Conservation (phyloP, 2,329 filamentous ascomycete genomes). For the Pseudogymnoascus sp. region DNA sequence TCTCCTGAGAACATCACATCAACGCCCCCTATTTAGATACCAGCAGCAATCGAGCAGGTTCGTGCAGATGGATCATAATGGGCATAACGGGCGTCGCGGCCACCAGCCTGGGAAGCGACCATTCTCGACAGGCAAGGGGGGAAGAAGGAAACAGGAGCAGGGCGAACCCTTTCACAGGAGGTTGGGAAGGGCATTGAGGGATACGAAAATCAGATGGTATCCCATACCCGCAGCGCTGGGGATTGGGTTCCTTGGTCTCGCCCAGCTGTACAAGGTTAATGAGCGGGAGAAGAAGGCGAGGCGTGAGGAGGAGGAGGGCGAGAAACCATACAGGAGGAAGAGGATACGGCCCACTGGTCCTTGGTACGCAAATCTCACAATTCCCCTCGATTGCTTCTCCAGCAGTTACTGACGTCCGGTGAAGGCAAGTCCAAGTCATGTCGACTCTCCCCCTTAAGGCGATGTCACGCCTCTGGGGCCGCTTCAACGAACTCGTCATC, state of each 20-base stretch:
- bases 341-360: conserved; percentile 59
- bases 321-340: conserved; percentile 35
- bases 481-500: conserved; percentile 64
- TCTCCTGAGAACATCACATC: neutral
- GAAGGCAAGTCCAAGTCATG: conserved; percentile 63
- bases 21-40: neutral
- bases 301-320: conserved; percentile 31
- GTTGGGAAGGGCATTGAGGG: conserved; percentile 48
- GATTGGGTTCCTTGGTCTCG: conserved; percentile 56
- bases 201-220: conserved; percentile 63
- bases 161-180: conserved; percentile 40
- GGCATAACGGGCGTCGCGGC: neutral
- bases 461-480: conserved; percentile 62
- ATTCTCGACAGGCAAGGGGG: conserved; percentile 21
- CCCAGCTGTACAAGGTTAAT: conserved; percentile 56
- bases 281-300: conserved; percentile 37
- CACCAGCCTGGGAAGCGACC: conserved; percentile 12
- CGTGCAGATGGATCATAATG: neutral
- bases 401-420: neutral
- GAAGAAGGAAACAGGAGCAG: conserved; percentile 13
- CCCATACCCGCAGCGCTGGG: conserved; percentile 63
- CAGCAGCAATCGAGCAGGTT: neutral
- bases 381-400: neutral
- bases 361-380: conserved; percentile 38
- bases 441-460: conserved; percentile 66